A percentile compares a stretch with the other conserved stretches of the same genome.
These are phyloP conservation scores for Phenoliferia sp. DNA, from an alignment of 1,284 basidiomycete genomes.

Conservation along the genomic window DNA sequence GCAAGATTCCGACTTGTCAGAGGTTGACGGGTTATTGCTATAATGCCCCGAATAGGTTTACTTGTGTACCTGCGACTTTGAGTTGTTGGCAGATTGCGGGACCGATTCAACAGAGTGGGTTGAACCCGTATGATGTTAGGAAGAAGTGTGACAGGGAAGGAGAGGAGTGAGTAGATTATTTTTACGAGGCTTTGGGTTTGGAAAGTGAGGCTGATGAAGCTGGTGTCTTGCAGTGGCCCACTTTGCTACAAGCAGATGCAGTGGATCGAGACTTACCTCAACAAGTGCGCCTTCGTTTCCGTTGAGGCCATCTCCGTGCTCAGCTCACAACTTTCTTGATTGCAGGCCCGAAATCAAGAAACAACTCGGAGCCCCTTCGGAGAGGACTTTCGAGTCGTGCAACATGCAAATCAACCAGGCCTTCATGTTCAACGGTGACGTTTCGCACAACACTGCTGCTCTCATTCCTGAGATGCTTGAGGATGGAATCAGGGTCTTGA, in stretches of 20 bases:
- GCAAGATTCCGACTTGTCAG: conserved; percentile 44
- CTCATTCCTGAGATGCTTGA: conserved; percentile 70
- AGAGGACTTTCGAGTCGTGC: conserved; percentile 55
- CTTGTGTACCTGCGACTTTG: conserved; percentile 53
- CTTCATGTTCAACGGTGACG: conserved; percentile 34
- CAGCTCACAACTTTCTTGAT: neutral
- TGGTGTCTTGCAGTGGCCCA: too few relatives aligned
- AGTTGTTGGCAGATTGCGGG: conserved; percentile 38
- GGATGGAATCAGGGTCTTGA: conserved; percentile 66
- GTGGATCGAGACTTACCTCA: conserved; percentile 67
- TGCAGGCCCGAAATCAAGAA: conserved; percentile 59
- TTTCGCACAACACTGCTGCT: conserved; percentile 59
- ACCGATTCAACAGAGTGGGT: conserved; percentile 48
- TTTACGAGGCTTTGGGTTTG: conserved; percentile 41
- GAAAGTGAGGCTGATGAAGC: neutral
- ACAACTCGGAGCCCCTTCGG: conserved; percentile 61
- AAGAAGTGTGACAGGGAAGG: conserved; percentile 60
- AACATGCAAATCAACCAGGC: conserved; percentile 51
- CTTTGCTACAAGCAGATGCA: conserved; percentile 71
- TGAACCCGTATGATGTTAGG: conserved; percentile 60
- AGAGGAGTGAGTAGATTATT: conserved; percentile 55
- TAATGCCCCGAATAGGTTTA: conserved; percentile 46
- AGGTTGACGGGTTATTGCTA: conserved; percentile 41
- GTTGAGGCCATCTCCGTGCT: neutral
- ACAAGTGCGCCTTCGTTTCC: conserved; percentile 3